phyloP scores from a whole-genome alignment of 179 eudicot species.

The Amaranthus tricolor region DNA sequence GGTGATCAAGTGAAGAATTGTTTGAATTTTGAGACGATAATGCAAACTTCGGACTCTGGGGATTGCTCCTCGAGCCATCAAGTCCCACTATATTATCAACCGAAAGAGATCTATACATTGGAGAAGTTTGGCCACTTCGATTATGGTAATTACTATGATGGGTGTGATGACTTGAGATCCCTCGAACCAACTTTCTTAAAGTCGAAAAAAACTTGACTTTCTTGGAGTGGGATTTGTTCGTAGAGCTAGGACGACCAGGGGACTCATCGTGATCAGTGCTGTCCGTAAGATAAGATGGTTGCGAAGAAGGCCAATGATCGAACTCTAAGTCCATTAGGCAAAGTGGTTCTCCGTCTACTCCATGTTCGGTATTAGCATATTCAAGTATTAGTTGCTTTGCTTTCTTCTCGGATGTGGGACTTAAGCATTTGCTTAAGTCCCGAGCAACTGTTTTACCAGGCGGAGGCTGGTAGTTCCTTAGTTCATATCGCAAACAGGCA shows the following conservation, averaged over 20 bases:
- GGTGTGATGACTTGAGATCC: slow-evolving; percentile 40
- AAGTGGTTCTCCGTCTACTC: slow-evolving; percentile 27
- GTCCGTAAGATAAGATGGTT: slow-evolving; percentile 56
- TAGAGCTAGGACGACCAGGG: slow-evolving; percentile 32
- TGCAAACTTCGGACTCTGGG: slow-evolving; percentile 26
- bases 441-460: slow-evolving; percentile 74
- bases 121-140: slow-evolving; percentile 21
- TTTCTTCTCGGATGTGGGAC: slow-evolving; percentile 80
- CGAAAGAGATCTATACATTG: slow-evolving; percentile 29
- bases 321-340: slow-evolving; percentile 48
- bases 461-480: slow-evolving; percentile 61
- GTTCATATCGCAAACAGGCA: slow-evolving; percentile 83
- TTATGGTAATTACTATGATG: neutral
- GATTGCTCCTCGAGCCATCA: slow-evolving; percentile 16
- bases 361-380: slow-evolving; percentile 65
- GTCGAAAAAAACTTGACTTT: slow-evolving; percentile 52
- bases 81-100: slow-evolving; percentile 30
- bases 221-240: slow-evolving; percentile 34
- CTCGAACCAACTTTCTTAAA: slow-evolving; percentile 52
- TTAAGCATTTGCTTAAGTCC: slow-evolving; percentile 73
- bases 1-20: slow-evolving; percentile 39
- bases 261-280: slow-evolving; percentile 58
- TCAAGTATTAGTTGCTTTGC: slow-evolving; percentile 78
- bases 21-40: slow-evolving; percentile 43
- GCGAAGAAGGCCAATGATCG: slow-evolving; percentile 63